Percentiles rank a stretch among this genome's conserved stretches.
Conservation (phyloP, 352 stramenopile species). For the Phytophthora cactorum region DNA sequence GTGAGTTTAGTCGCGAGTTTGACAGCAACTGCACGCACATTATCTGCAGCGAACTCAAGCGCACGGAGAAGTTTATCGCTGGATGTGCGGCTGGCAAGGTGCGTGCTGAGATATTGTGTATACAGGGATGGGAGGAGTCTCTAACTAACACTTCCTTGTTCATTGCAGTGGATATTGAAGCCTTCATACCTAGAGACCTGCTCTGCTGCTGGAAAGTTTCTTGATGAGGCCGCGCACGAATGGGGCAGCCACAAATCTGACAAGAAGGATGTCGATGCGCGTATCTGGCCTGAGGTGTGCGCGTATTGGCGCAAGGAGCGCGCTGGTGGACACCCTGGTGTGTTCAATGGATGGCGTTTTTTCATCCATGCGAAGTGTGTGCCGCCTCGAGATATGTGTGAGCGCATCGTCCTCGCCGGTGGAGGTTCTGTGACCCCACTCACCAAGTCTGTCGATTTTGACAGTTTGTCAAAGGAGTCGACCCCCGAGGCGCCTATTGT, state of each 20-base stretch:
- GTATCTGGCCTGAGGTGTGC: conserved; percentile 72
- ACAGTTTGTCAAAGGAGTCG: conserved; percentile 36
- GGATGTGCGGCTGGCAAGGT: conserved; percentile 87
- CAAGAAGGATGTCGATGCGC: conserved; percentile 70
- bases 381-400: conserved; percentile 82
- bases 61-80: conserved; percentile 88
- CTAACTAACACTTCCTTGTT: conserved; percentile 10
- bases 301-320: conserved; percentile 72
- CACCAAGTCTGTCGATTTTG: conserved; percentile 60
- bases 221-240: conserved; percentile 75
- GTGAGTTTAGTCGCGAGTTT: conserved; percentile 70
- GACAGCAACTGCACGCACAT: conserved; percentile 82
- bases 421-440: conserved; percentile 66
- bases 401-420: conserved; percentile 68
- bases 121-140: not conserved
- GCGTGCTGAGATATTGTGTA: conserved; percentile 4
- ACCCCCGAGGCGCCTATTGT: conserved; percentile 57
- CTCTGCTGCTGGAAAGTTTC: conserved; percentile 66
- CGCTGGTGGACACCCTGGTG: conserved; percentile 51
- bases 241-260: conserved; percentile 67
- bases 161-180: conserved; percentile 82
- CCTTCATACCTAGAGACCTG: conserved; percentile 81
- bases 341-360: conserved; percentile 74
- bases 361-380: conserved; percentile 79
- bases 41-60: conserved; percentile 88